Evolutionary conservation across 768 basidiomycete genomes (phyloP), one percentile per base, ranked within the genome.

Genomic region (Phanerochaete carnosa): DNA sequence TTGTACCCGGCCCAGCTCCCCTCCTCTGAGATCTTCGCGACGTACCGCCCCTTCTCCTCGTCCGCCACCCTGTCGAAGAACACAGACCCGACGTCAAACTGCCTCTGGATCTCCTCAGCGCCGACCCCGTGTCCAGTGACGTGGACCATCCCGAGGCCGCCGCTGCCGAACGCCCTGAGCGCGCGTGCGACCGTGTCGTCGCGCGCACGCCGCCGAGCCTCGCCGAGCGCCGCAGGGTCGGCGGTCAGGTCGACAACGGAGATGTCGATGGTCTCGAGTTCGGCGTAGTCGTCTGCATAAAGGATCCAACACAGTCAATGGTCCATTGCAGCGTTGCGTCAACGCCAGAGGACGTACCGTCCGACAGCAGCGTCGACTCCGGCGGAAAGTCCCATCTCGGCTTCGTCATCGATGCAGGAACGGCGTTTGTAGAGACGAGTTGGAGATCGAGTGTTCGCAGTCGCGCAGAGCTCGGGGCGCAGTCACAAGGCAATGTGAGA

Each of bases 1-100:
- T 55, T 55, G 32, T 55, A 55, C 30, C 53, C 53, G 1, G 53
- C 53, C 53, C 53, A 55, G 32, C 53, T 55, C 8, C 53, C 53
- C 32, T 55, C 53, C 39, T 55, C 53, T 8, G 29, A 19, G 26
- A 55, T 55, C 33, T 43, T 35, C 19, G 53, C 53, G 6, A 35
- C 22, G n/a, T 37, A 55, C n/a, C 28, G 8, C 9, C 6, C 12
- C 53, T 35, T 55, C 5, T 55, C 53, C 15, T 55, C 30, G 7
- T 55, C 53, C 23, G 26, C n/a, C 11, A 55, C 53, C 33, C 19
- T 32, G 16, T 55, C 53, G 23, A 55, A 35, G 33, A 55, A 43
- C 6, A 35, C 8, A 15, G 19, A 22, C 33, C 26, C 53, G n/a
- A 55, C 23, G 53, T 35, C 32, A 32, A 29, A 55, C 32, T 55